Evolutionary conservation across 1,284 basidiomycete genomes (phyloP).

Genomic region (Pyrrhoderma noxium): DNA sequence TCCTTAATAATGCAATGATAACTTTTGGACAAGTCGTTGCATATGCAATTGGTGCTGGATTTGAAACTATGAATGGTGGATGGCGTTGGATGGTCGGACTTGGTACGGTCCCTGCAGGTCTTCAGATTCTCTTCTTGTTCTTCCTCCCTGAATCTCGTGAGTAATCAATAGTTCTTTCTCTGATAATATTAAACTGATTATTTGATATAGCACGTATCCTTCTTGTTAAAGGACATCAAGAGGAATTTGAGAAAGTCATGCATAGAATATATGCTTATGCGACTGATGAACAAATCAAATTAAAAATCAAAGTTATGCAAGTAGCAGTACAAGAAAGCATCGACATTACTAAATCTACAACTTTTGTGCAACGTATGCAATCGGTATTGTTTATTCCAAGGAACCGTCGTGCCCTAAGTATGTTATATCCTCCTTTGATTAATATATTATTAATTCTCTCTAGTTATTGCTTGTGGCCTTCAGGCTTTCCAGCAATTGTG

Average conservation of each 20-base stretch:
- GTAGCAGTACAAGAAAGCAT: conserved; percentile 58
- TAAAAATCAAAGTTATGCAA: conserved; percentile 60
- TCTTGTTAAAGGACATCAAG: conserved; percentile 46
- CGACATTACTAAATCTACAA: conserved; percentile 54
- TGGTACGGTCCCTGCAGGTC: conserved; percentile 56
- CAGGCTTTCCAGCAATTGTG: conserved; percentile 81
- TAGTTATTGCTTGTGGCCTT: conserved; percentile 71
- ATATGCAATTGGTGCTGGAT: conserved; percentile 70
- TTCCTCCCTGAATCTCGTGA: conserved; percentile 74
- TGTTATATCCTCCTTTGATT: conserved; percentile 23
- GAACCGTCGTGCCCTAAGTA: conserved; percentile 67
- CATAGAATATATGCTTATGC: conserved; percentile 62
- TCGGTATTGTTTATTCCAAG: conserved; percentile 50
- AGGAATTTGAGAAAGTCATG: conserved; percentile 46
- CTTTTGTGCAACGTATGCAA: conserved; percentile 46
- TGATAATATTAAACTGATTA: background rate
- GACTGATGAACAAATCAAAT: conserved; percentile 52
- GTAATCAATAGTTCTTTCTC: conserved; percentile 22
- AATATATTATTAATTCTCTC: background rate
- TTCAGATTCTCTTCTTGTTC: conserved; percentile 56
- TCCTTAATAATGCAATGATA: conserved; percentile 37
- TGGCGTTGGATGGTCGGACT: conserved; percentile 86
- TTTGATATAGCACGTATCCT: conserved; percentile 56
- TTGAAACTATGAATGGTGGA: conserved; percentile 53
- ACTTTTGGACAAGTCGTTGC: conserved; percentile 69